A percentile compares a stretch with the other conserved stretches of the same genome.
Conservation (phyloP, 2,329 filamentous ascomycete genomes). For the Rhytidhysteron rufulum region DNA sequence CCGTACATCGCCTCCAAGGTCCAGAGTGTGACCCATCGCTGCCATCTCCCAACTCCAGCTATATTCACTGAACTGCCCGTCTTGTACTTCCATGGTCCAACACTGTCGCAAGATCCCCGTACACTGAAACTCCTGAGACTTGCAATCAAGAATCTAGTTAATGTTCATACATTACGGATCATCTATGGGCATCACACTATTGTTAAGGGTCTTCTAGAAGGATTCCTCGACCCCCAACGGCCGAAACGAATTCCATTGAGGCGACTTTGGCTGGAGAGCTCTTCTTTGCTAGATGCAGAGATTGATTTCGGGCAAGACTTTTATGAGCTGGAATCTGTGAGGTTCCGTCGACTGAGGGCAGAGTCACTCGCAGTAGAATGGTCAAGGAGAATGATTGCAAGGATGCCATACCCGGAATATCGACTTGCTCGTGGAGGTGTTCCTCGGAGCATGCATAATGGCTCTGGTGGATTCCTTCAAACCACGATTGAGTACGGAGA, state of each 20-base stretch:
- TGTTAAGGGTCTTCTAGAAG: constrained; percentile 36
- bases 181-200: constrained; percentile 43
- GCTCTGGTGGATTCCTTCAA: constrained; percentile 25
- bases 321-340: constrained; percentile 38
- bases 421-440: constrained; percentile 28
- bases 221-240: constrained; percentile 34
- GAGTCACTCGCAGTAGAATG: constrained; percentile 9
- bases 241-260: constrained; percentile 27
- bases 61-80: constrained; percentile 42
- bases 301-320: constrained; percentile 13
- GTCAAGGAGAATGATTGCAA: not conserved
- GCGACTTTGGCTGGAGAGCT: constrained; percentile 46
- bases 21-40: constrained; percentile 42
- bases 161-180: constrained; percentile 43
- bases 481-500: constrained; percentile 23
- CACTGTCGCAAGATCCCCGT: constrained; percentile 37
- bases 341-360: constrained; percentile 39
- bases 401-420: constrained; percentile 13
- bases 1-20: constrained; percentile 41
- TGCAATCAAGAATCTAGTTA: constrained; percentile 39
- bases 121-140: constrained; percentile 36
- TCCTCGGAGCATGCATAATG: constrained; percentile 22
- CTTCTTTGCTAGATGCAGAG: constrained; percentile 29
- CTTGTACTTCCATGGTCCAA: constrained; percentile 36
- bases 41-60: constrained; percentile 43